Evolutionary conservation across 371 early-diverging fungal genomes (phyloP), one percentile per base, ranked within the genome.

Genomic region (Rhizomucor pusillus): DNA sequence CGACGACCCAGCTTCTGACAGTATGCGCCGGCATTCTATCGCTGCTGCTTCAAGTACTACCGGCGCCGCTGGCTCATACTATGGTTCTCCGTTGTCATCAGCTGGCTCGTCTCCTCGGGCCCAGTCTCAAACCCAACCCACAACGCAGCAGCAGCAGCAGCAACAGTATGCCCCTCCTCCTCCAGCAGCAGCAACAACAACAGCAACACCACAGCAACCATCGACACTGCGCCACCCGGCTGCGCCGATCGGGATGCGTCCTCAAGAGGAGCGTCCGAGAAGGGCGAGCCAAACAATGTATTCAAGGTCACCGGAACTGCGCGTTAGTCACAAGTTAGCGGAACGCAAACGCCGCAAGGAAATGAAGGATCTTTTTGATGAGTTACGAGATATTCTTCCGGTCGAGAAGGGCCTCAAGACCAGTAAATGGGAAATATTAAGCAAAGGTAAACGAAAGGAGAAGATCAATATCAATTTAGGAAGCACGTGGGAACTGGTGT

Each of bases 351-450:
- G 91, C 5, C 80, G 91, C 34, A 85, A 81, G 60, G 89, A 90
- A 57, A 87, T 90, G 89, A 89, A 90, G 51, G 85, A 86, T 34
- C 69, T 90, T 16, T 90, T 90, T 77, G 91, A 90, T 61, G 83
- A 85, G 47, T 73, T 90, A 16, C 75, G 87, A 29, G 86, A 81
- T 37, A 63, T 79, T 22, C 66, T 89, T 54, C 90, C 91, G 1
- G 75, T 83, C 5, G 86, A 88, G 59, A 80, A 81, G 44, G 80
- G 78, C 36, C 68, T 85, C 43, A 86, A 87, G 52, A 79, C 86
- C 20, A 85, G 86, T 65, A 90, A 90, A 65, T 89, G 90, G 88
- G 91, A 90, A 66, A 81, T 89, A 29, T 62, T 90, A 39, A 85
- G 80, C 54, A 88, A 90, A 82, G 84, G 80, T 75, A 73, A 52